phyloP scores from a whole-genome alignment of 352 stramenopile species.

The Phytophthora vignae region DNA sequence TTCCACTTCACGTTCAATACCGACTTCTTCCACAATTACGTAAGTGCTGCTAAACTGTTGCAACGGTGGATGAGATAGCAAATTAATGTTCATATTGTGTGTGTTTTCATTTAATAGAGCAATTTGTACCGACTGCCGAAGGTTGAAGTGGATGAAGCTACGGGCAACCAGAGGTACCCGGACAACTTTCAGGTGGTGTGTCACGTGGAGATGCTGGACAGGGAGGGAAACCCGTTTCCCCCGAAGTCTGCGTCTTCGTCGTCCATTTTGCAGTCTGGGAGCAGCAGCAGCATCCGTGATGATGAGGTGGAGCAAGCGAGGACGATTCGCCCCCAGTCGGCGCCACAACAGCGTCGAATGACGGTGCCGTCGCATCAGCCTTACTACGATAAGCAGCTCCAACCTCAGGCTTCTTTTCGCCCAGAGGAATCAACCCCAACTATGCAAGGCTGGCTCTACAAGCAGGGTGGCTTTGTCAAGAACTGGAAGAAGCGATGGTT shows the following conservation, averaged over 20 bases:
- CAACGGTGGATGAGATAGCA: neutral
- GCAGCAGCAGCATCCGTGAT: constrained; percentile 29
- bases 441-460: constrained; percentile 81
- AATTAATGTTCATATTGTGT: constrained; percentile 51
- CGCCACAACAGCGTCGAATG: constrained; percentile 41
- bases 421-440: constrained; percentile 36
- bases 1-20: constrained; percentile 90
- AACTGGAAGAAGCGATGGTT: constrained; percentile 91
- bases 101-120: constrained; percentile 46
- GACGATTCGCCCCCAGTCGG: constrained; percentile 16
- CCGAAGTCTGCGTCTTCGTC: neutral
- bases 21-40: constrained; percentile 80
- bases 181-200: constrained; percentile 41
- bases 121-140: constrained; percentile 62
- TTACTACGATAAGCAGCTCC: constrained; percentile 22
- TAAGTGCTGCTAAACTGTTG: constrained; percentile 33
- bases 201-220: neutral
- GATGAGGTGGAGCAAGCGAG: constrained; percentile 27
- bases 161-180: constrained; percentile 61
- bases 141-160: constrained; percentile 69
- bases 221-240: constrained; percentile 22
- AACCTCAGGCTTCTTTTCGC: constrained; percentile 27
- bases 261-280: constrained; percentile 32
- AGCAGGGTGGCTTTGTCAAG: constrained; percentile 83
- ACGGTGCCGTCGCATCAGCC: constrained; percentile 27